Evolutionary conservation across 352 stramenopile species (phyloP).

Genomic region (Pythium rhizo-oryzae): DNA sequence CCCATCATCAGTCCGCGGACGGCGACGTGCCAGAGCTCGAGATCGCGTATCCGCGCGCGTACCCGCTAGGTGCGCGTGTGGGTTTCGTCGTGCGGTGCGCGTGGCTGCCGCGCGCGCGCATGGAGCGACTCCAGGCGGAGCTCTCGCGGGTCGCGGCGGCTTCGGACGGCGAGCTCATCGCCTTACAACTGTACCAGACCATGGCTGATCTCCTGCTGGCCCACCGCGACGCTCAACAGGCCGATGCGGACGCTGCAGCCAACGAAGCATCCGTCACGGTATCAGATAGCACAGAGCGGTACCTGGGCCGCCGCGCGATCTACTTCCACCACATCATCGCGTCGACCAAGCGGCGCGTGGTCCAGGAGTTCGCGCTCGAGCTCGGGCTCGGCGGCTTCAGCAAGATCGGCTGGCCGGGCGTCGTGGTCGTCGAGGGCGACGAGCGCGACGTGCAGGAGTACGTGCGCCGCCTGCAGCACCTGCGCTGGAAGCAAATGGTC

Average conservation of each 20-base stretch:
- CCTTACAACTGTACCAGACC: conserved; percentile 64
- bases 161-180: conserved; percentile 47
- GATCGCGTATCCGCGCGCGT: conserved; percentile 46
- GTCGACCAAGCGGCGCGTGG: conserved; percentile 62
- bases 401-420: conserved; percentile 84
- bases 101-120: conserved; percentile 41
- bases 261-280: too few relatives aligned
- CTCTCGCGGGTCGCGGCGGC: conserved; percentile 36
- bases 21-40: conserved; percentile 44
- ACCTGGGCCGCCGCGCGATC: conserved; percentile 65
- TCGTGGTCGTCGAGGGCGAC: conserved; percentile 73
- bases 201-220: conserved; percentile 54
- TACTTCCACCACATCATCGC: conserved; percentile 89
- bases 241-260: too few relatives aligned
- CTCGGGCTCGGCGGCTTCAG: conserved; percentile 66
- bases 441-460: conserved; percentile 66
- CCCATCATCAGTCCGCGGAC: not conserved
- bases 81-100: conserved; percentile 57
- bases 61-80: conserved; percentile 34
- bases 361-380: conserved; percentile 75
- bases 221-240: not conserved
- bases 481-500: conserved; percentile 83
- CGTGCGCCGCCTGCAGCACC: conserved; percentile 67
- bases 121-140: conserved; percentile 44
- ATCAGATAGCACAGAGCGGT: not conserved